These are phyloP conservation scores for Breviolum minutum DNA, from an alignment of 73 alveolate genomes.

Conservation along the genomic window DNA sequence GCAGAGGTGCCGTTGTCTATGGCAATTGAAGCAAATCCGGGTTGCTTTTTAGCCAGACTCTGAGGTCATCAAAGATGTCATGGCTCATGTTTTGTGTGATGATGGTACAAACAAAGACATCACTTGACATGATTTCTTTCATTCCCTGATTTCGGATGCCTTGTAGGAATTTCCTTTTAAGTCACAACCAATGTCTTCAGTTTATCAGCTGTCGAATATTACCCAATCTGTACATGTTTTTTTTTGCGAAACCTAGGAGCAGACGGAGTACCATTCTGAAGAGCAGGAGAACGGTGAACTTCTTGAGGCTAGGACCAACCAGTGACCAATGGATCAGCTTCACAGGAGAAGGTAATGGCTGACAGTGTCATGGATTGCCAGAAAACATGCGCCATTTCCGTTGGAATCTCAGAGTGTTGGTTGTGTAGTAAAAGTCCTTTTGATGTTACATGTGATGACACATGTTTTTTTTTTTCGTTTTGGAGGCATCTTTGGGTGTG, in stretches of 20 bases:
- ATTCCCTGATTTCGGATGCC: no score
- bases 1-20: slow-evolving; percentile 3
- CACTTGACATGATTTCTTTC: not conserved
- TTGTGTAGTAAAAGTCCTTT: no score
- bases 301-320: not conserved
- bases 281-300: not conserved
- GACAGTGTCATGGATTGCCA: slow-evolving; percentile 35
- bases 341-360: slow-evolving; percentile 32
- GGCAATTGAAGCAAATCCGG: slow-evolving; percentile 8
- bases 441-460: no score
- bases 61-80: not conserved
- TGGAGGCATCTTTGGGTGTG: no score
- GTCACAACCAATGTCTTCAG: not conserved
- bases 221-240: not conserved
- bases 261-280: slow-evolving; percentile 22
- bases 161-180: no score
- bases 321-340: not conserved
- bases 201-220: no score
- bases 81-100: not conserved
- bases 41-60: slow-evolving; percentile 12
- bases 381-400: not conserved
- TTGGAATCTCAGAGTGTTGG: not conserved
- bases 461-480: no score
- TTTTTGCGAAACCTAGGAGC: not conserved
- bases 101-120: not conserved